phyloP scores from a whole-genome alignment of 2,329 filamentous ascomycete species.

The Penicillium corylophilum region DNA sequence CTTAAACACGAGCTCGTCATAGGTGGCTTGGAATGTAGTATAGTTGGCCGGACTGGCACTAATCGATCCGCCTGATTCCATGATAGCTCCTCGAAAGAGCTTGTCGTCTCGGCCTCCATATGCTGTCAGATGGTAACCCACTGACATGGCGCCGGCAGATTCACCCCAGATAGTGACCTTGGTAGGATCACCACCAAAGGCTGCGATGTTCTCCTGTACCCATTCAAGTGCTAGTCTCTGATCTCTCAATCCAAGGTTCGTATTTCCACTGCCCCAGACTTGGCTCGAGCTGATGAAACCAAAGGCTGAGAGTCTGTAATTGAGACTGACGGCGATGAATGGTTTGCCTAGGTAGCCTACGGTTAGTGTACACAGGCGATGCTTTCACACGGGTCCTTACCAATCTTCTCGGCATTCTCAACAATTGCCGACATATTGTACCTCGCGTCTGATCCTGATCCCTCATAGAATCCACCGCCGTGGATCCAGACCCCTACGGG shows the following conservation, averaged over 20 bases:
- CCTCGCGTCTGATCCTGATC: slow-evolving; percentile 52
- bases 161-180: slow-evolving; percentile 56
- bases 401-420: slow-evolving; percentile 51
- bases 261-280: slow-evolving; percentile 42
- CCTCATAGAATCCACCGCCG: slow-evolving; percentile 55
- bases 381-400: slow-evolving; percentile 9
- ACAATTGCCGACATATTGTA: slow-evolving; percentile 66
- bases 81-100: slow-evolving; percentile 55
- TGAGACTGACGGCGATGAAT: slow-evolving; percentile 55
- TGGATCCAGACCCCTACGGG: slow-evolving; percentile 64
- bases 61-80: slow-evolving; percentile 55
- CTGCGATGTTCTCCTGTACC: slow-evolving; percentile 38
- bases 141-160: slow-evolving; percentile 53
- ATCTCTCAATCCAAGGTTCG: slow-evolving; percentile 57
- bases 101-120: slow-evolving; percentile 56
- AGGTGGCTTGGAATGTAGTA: slow-evolving; percentile 48
- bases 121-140: slow-evolving; percentile 53
- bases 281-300: slow-evolving; percentile 53
- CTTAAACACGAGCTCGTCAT: slow-evolving; percentile 59
- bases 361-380: not conserved
- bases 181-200: slow-evolving; percentile 35
- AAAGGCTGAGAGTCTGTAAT: slow-evolving; percentile 54
- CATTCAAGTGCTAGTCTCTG: slow-evolving; percentile 40
- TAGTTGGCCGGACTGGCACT: slow-evolving; percentile 41
- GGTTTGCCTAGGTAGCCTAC: slow-evolving; percentile 40